These are phyloP conservation scores for Pachysolen tannophilus DNA, from an alignment of 805 yeast species.

Conservation along the genomic window DNA sequence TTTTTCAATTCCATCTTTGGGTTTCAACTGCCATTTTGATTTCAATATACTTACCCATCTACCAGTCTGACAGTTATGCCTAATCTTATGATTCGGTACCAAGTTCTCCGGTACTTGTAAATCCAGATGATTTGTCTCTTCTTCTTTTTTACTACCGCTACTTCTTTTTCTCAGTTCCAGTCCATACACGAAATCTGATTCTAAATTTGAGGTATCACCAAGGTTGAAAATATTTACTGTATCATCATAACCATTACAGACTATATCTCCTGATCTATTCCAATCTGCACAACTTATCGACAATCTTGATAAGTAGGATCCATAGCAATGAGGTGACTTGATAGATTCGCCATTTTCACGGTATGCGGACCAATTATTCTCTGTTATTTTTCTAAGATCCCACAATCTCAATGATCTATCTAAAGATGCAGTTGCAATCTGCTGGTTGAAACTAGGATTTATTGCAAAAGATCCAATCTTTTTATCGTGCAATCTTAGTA, in stretches of 20 bases:
- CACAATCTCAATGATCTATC: conserved; percentile 80
- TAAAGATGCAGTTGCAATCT: conserved; percentile 80
- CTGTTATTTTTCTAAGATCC: conserved; percentile 62
- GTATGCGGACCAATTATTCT: conserved; percentile 47
- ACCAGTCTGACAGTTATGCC: conserved; percentile 94
- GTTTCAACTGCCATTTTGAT: conserved; percentile 76
- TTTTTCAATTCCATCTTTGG: conserved; percentile 66
- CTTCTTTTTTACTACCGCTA: conserved; percentile 7
- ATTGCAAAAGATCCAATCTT: conserved; percentile 86
- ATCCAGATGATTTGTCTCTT: conserved; percentile 3
- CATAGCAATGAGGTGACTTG: conserved; percentile 43
- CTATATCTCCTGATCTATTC: conserved; percentile 59
- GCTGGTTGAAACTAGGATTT: conserved; percentile 58
- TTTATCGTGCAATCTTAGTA: conserved; percentile 72
- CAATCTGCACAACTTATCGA: conserved; percentile 85
- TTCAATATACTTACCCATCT: conserved; percentile 93
- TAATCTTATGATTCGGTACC: conserved; percentile 51
- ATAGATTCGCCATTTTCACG: conserved; percentile 31
- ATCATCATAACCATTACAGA: conserved; percentile 92
- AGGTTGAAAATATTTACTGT: conserved; percentile 67
- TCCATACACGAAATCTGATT: conserved; percentile 13
- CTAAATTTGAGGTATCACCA: conserved; percentile 24
- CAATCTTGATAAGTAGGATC: conserved; percentile 63
- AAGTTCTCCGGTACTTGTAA: conserved; percentile 18
- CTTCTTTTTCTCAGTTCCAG: too few relatives aligned